Conservation (phyloP, 805 yeast genomes). For the Myxozyma lipomycoides region DNA sequence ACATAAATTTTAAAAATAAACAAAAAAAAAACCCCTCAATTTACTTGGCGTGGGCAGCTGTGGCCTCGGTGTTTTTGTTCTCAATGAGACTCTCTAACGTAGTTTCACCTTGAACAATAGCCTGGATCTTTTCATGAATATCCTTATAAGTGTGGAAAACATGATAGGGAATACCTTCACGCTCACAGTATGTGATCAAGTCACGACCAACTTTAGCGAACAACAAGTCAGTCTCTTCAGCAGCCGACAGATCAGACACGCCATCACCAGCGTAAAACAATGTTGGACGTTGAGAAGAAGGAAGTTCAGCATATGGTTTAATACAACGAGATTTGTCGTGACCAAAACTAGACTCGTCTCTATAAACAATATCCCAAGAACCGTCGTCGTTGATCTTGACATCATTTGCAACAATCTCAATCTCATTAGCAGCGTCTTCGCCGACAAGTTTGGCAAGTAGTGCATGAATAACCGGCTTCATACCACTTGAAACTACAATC, state of each 20-base stretch:
- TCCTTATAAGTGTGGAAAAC: conserved; percentile 76
- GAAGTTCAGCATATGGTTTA: conserved; percentile 41
- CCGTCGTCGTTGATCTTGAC: conserved; percentile 54
- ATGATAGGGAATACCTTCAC: conserved; percentile 76
- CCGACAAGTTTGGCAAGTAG: conserved; percentile 73
- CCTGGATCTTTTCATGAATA: conserved; percentile 59
- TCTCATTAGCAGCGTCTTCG: conserved; percentile 61
- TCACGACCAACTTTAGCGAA: conserved; percentile 94
- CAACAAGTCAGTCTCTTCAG: conserved; percentile 86
- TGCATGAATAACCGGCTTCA: conserved; percentile 85
- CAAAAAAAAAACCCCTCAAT: background rate
- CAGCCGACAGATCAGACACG: conserved; percentile 90
- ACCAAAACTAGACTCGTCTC: conserved; percentile 84
- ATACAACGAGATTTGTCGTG: conserved; percentile 91
- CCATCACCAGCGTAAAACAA: conserved; percentile 97
- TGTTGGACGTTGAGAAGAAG: conserved; percentile 49
- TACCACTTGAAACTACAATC: conserved; percentile 85
- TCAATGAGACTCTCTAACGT: conserved; percentile 29
- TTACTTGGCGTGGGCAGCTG: background rate
- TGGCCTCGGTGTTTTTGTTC: conserved; percentile 11
- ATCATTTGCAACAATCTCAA: conserved; percentile 79
- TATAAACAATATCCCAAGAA: conserved; percentile 79
- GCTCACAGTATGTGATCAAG: conserved; percentile 74
- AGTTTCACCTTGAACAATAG: conserved; percentile 46
- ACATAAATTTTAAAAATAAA: no score